Percentiles rank a stretch among this genome's conserved stretches.
phyloP scores from a whole-genome alignment of 495 filamentous ascomycete species.

The Oidiodendron maius region DNA sequence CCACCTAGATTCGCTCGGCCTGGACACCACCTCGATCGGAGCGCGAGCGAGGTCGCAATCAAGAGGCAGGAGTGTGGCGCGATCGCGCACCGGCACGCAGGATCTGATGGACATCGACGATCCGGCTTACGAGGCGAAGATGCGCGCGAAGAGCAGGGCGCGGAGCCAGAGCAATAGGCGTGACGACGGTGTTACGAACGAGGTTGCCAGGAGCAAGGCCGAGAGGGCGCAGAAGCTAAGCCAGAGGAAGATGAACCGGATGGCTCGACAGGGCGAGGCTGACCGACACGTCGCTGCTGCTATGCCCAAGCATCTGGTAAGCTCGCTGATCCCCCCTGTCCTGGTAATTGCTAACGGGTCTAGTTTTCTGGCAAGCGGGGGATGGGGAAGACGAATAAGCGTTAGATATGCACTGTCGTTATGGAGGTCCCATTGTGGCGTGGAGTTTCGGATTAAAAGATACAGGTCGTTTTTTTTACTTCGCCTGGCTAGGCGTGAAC shows the following conservation, averaged over 20 bases:
- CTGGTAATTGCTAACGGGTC: slow-evolving; percentile 25
- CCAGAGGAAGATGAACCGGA: slow-evolving; percentile 98
- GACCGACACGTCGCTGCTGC: slow-evolving; percentile 83
- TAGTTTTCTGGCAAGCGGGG: slow-evolving; percentile 54
- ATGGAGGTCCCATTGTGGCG: no score
- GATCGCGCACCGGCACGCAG: slow-evolving; percentile 42
- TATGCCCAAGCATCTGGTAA: slow-evolving; percentile 87
- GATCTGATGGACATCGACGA: slow-evolving; percentile 84
- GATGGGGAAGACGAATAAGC: slow-evolving; percentile 49
- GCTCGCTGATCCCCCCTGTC: slow-evolving; percentile 23
- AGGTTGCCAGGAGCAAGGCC: slow-evolving; percentile 61
- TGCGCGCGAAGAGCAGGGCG: slow-evolving; percentile 70
- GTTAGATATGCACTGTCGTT: no score
- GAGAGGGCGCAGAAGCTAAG: slow-evolving; percentile 80
- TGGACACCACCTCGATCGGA: slow-evolving; percentile 69
- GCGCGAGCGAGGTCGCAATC: slow-evolving; percentile 64
- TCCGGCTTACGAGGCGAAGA: slow-evolving; percentile 50
- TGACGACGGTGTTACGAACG: slow-evolving; percentile 68
- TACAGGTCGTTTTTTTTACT: no score
- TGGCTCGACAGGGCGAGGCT: slow-evolving; percentile 92
- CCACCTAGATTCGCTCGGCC: slow-evolving; percentile 75
- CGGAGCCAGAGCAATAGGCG: slow-evolving; percentile 81
- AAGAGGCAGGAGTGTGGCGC: slow-evolving; percentile 52
- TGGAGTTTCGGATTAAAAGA: no score
- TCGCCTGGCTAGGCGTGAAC: no score